Evolutionary conservation across 2,329 filamentous ascomycete genomes (phyloP), one percentile per base, ranked within the genome.

Genomic region (Phyllachora maydis): DNA sequence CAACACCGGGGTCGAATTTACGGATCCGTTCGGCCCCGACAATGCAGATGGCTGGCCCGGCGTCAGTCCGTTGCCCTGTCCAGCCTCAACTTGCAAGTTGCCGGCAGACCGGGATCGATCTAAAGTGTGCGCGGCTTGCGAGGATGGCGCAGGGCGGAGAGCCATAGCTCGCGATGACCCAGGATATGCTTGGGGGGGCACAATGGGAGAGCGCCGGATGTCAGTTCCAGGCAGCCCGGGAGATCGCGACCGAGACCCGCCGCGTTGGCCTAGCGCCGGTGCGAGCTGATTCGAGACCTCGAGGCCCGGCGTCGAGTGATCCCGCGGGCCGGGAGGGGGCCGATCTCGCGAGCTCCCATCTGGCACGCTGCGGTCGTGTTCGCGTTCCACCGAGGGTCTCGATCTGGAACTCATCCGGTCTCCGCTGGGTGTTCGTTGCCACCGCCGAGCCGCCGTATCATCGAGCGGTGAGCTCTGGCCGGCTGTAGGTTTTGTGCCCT

Each of bases 221-320:
- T 61, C 53, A 1, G 50, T 54, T 9, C 56, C 56, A 3, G 56
- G 54, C 5, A 56, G 36, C n/a, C 52, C 54, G 1, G 55, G 53
- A 1, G 55, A 53, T 14, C 54, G 50, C 27, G 50, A 33, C 34
- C 45, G 45, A 4, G 31, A 40, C 3, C 17, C 42, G 41, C 5
- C 39, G 28, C 20, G 12, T 14, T 11, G 32, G 19, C n/a, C 37
- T 38, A 11, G 34, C 28, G 2, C n/a, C n/a, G 40, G 34, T 18
- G 30, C 41, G 23, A 36, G 29, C 27, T 46, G 43, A 8, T 34
- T 33, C 14, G 40, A 35, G 8, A 43, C 38, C 16, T 54, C 48
- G 3, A 54, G 51, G 9, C 46, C 41, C 4, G 43, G 37, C 1
- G 38, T 30, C 1, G 44, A 45, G 19, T 42, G 45, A 10, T 54